phyloP scores from a whole-genome alignment of 2,329 filamentous ascomycete genomes.

The Neofusicoccum cordaticola region DNA sequence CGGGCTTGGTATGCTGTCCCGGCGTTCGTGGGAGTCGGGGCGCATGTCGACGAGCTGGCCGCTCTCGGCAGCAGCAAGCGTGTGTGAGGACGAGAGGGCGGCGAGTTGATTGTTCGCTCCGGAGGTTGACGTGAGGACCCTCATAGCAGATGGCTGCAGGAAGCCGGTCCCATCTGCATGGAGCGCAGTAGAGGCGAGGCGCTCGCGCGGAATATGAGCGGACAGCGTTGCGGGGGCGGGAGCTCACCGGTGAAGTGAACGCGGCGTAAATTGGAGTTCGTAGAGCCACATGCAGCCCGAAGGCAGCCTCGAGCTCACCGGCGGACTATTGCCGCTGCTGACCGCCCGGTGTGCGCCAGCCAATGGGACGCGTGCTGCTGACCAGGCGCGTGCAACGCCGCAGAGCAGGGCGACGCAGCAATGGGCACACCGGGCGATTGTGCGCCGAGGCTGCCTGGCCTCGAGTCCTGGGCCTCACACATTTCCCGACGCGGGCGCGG shows the following conservation, averaged over 20 bases:
- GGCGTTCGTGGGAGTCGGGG: neutral
- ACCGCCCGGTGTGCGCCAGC: conserved; percentile 7
- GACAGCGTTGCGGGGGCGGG: neutral
- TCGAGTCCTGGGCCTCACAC: neutral
- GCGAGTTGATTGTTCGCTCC: conserved; percentile 2
- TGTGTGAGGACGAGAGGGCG: neutral
- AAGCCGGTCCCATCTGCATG: conserved; percentile 2
- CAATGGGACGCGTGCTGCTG: neutral
- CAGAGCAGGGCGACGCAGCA: neutral
- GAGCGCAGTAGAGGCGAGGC: neutral
- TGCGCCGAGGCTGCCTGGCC: too few species aligned
- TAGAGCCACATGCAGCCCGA: neutral
- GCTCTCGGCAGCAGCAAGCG: neutral
- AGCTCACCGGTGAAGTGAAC: neutral
- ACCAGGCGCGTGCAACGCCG: neutral
- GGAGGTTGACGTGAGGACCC: conserved; percentile 13
- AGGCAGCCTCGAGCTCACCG: neutral
- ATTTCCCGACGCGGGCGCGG: neutral
- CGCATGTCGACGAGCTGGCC: neutral
- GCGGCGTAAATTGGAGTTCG: conserved; percentile 1
- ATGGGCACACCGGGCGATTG: too few species aligned
- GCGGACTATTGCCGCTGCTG: neutral
- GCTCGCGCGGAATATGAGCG: neutral
- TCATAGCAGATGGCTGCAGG: conserved; percentile 2
- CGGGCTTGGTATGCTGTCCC: neutral